Evolutionary conservation across 1,284 basidiomycete species (phyloP).

Genomic region (Rhodotorula sp.): DNA sequence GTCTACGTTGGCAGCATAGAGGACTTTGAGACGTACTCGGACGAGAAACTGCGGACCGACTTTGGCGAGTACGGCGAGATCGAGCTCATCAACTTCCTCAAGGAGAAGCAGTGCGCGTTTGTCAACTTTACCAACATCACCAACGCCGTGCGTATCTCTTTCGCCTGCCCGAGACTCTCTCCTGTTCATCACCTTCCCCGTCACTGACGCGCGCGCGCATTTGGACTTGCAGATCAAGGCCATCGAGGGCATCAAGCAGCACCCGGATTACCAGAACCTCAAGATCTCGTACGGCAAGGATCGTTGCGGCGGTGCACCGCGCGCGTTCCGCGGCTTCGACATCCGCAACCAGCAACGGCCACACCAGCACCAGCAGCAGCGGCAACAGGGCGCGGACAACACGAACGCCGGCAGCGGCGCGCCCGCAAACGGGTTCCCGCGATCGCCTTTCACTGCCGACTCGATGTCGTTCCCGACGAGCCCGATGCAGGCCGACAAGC

Average conservation of each 20-base stretch:
- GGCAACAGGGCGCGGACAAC: neutral
- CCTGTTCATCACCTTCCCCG: too few relatives aligned
- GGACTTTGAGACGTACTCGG: slow-evolving; percentile 82
- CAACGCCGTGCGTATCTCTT: slow-evolving; percentile 58
- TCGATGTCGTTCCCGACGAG: slow-evolving; percentile 23
- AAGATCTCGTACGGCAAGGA: slow-evolving; percentile 81
- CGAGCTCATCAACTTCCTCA: slow-evolving; percentile 90
- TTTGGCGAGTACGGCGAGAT: slow-evolving; percentile 92
- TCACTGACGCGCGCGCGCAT: neutral
- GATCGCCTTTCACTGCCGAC: slow-evolving; percentile 21
- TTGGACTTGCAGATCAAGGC: slow-evolving; percentile 66
- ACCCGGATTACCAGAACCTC: slow-evolving; percentile 44
- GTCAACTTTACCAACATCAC: slow-evolving; percentile 88
- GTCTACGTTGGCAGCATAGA: slow-evolving; percentile 78
- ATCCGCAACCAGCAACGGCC: slow-evolving; percentile 27
- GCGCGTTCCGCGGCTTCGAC: slow-evolving; percentile 35
- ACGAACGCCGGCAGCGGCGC: neutral
- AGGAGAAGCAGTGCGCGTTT: slow-evolving; percentile 94
- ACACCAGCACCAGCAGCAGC: neutral
- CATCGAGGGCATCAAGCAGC: slow-evolving; percentile 81
- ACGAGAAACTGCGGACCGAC: slow-evolving; percentile 80
- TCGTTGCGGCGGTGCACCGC: slow-evolving; percentile 64
- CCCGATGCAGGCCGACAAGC: slow-evolving; percentile 14
- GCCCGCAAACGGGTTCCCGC: slow-evolving; percentile 15
- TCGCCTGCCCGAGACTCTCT: neutral